Evolutionary conservation across 768 basidiomycete genomes (phyloP).

Genomic region (Termitomyces titanicus): DNA sequence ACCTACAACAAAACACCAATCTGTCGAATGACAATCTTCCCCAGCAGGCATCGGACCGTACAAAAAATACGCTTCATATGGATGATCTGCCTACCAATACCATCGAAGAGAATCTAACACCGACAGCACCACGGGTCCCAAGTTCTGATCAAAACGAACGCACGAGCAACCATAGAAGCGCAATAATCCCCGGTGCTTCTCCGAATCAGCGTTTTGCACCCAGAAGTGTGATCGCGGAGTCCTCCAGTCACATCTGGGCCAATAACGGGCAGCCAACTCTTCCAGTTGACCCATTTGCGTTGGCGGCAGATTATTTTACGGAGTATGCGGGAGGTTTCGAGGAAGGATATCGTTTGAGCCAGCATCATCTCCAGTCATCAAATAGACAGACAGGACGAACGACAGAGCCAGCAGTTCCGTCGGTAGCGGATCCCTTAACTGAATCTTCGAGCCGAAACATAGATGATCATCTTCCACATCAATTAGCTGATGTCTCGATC

Average conservation of each 20-base stretch:
- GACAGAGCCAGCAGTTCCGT: background rate
- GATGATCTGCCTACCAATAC: background rate
- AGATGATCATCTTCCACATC: background rate
- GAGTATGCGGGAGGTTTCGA: constrained; percentile 24
- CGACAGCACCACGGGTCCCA: background rate
- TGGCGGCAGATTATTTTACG: constrained; percentile 18
- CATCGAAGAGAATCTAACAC: background rate
- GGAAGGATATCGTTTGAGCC: constrained; percentile 18
- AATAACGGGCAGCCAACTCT: background rate
- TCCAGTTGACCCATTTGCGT: constrained; percentile 19
- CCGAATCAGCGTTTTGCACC: constrained; percentile 29
- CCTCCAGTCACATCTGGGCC: background rate
- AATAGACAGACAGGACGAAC: background rate
- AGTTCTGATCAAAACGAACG: background rate
- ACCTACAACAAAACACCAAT: constrained; percentile 11
- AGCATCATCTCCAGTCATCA: background rate
- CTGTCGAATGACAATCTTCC: background rate
- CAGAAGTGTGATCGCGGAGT: constrained; percentile 1
- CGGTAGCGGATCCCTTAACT: background rate
- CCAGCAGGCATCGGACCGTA: background rate
- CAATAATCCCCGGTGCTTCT: constrained; percentile 28
- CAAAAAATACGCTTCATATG: background rate
- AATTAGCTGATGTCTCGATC: background rate
- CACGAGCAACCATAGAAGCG: constrained; percentile 18
- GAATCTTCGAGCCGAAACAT: background rate